Percentiles rank a stretch among this genome's conserved stretches.
Evolutionary conservation across 2,329 filamentous ascomycete species (phyloP).

Genomic region (Colletotrichum agaves): DNA sequence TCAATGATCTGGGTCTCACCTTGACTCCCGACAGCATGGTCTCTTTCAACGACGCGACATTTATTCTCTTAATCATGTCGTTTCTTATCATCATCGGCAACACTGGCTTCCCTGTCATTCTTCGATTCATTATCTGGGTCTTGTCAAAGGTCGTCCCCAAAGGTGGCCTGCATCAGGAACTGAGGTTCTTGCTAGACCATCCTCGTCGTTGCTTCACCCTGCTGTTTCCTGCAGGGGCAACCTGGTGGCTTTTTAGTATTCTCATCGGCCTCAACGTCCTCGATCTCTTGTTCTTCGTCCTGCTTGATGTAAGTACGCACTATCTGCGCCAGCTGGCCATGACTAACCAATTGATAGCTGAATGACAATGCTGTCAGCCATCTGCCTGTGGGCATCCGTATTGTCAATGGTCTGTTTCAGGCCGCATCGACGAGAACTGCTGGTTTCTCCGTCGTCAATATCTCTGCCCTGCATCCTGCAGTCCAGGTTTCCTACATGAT

Average conservation of each 20-base stretch:
- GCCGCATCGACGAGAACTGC: conserved; percentile 90
- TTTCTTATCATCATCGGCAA: conserved; percentile 96
- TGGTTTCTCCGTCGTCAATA: conserved; percentile 84
- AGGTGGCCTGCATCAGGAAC: conserved; percentile 86
- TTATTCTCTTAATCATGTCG: conserved; percentile 79
- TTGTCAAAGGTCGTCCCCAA: conserved; percentile 73
- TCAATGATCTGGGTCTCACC: conserved; percentile 95
- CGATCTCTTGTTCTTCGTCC: conserved; percentile 90
- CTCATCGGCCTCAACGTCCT: conserved; percentile 83
- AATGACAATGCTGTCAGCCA: conserved; percentile 75
- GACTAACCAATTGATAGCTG: conserved; percentile 61
- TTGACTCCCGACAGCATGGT: conserved; percentile 94
- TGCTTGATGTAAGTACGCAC: conserved; percentile 78
- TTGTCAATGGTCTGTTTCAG: conserved; percentile 91
- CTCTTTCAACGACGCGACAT: conserved; percentile 82
- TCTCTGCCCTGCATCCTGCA: conserved; percentile 83
- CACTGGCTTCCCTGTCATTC: conserved; percentile 93
- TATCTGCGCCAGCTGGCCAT: conserved; percentile 9
- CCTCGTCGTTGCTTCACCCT: conserved; percentile 96
- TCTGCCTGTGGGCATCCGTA: conserved; percentile 77
- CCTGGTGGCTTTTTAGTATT: conserved; percentile 95
- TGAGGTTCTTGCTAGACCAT: conserved; percentile 91
- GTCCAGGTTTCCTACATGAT: conserved; percentile 95
- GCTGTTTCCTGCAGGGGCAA: conserved; percentile 88
- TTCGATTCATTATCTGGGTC: conserved; percentile 92